Base-by-base conservation (phyloP, 306 rosid genomes). In the Cucurbita maxima region DNA sequence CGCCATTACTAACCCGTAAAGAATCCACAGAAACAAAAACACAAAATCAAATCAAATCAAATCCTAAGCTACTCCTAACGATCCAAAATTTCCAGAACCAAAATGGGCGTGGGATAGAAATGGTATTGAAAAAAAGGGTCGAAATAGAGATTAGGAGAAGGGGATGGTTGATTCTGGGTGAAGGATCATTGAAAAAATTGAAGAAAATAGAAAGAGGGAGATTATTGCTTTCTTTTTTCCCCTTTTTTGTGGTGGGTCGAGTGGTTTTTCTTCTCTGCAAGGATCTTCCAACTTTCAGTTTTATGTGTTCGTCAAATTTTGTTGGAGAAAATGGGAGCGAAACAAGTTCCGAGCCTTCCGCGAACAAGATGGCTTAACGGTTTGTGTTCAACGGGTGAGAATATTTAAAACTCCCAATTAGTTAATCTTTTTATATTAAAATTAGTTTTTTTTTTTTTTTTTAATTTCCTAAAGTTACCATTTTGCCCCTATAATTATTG, bases 281-380 rank as follows among this genome's bases (percentile, higher is more conserved):
- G 64, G 79, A 5, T 8, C 16, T 79, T 82, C 58, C 66, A 3
- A 7, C 0, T 47, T 48, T 51, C 52, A 60, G 40, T 69, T 43
- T 66, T 71, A 47, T 79, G 75, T 72, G 36, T 82, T 58, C 80
- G 76, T 88, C 83, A 90, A 83, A 84, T 80, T 78, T 76, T 68
- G 77, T 71, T 58, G 76, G 52, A 47, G 73, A 81, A 84, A 76
- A 80, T 82, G 58, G 44, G 76, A 56, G 88, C 97, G 88, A 86
- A 87, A 84, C 92, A 82, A 82, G 71, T 83, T 85, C 97, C 97
- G 96, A 86, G 66, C 84, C 95, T 91, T 80, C 76, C 96, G 94
- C 77, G 77, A 60, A 9, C 57, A 47, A 75, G 79, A 52, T 69
- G 84, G 50, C 87, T 75, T 61, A 62, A 80, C 87, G 84, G 88